Evolutionary conservation across 2,329 filamentous ascomycete genomes (phyloP).

Genomic region (Exophiala sp.): DNA sequence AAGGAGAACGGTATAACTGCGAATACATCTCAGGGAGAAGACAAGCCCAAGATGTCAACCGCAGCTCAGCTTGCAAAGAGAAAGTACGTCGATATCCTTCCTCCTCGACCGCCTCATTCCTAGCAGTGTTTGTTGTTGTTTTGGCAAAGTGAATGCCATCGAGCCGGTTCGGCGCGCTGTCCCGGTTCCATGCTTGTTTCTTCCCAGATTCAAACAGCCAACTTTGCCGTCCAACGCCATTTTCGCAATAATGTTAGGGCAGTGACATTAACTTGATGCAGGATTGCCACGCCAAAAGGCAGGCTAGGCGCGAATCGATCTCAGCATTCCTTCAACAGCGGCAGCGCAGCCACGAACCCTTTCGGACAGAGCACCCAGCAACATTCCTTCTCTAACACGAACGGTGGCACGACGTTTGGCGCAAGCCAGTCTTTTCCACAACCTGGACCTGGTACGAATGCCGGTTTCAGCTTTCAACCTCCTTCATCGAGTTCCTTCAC

Average conservation of each 20-base stretch:
- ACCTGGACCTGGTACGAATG: constrained; percentile 5
- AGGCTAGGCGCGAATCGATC: constrained; percentile 16
- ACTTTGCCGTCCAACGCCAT: not conserved
- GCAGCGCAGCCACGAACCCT: constrained; percentile 3
- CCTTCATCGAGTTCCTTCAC: constrained; percentile 25
- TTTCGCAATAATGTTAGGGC: not conserved
- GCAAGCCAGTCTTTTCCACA: constrained; percentile 19
- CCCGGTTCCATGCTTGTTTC: not conserved
- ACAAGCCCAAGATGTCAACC: constrained; percentile 50
- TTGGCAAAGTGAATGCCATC: constrained; percentile 6
- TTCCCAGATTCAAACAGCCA: too few species aligned
- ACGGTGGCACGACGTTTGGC: constrained; percentile 17
- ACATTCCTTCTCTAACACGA: constrained; percentile 14
- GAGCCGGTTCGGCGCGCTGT: constrained; percentile 1
- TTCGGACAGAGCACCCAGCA: constrained; percentile 14
- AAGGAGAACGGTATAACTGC: constrained; percentile 26
- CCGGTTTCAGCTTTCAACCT: constrained; percentile 22
- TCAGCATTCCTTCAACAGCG: constrained; percentile 11
- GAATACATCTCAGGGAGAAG: constrained; percentile 25
- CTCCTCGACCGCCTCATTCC: not conserved
- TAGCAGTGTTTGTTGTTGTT: constrained; percentile 3
- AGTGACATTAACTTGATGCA: constrained; percentile 9
- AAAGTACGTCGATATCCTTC: constrained; percentile 46
- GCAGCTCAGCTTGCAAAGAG: constrained; percentile 53
- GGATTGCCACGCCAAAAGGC: constrained; percentile 22